Base-by-base conservation (phyloP, 495 filamentous ascomycete genomes). In the Ramalina peruviana region DNA sequence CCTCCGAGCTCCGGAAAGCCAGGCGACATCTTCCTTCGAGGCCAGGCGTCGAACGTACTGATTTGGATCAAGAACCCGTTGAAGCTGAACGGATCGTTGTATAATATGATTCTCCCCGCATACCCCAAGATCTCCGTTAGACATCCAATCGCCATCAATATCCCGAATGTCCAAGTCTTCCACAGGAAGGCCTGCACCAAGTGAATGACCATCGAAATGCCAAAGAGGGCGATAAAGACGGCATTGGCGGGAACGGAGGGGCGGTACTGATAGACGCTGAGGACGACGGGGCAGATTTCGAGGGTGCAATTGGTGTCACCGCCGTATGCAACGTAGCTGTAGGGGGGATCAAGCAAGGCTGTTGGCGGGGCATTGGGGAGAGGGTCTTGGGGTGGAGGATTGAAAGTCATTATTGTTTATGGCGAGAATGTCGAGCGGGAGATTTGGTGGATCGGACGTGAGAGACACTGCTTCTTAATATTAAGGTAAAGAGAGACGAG, bases 41-140 rank as follows among this genome's bases (percentile, higher is more conserved):
- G 6, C 9, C 30, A 33, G 30, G 30, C 6, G 9, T 6, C 43
- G 30, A 20, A 62, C 68, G n/a, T 45, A 62, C 60, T 60, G 33
- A 74, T 74, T 51, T 78, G 68, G n/a, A 74, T 64, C 36, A 73
- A 52, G 52, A 78, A 78, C 1, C 58, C 70, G 6, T 25, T 17
- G 55, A 71, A 73, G 36, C 51, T 61, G 49, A 72, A 78, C 1
- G 69, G 69, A 51, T 76, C 70, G 36, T 67, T 38, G 56, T 66
- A 63, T 48, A 76, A 42, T 40, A 69, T 52, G 19, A 77, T 54
- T 6, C 74, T 65, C 1, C 65, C 74, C n/a, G 48, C 64, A 40
- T 78, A 78, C 6, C 73, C 74, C 40, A 72, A 55, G n/a, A 73
- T 60, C 40, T 68, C 65, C n/a, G 43, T 26, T 15, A 61, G 27